Conservation (phyloP, 179 eudicot genomes). For the Actinidia arguta region DNA sequence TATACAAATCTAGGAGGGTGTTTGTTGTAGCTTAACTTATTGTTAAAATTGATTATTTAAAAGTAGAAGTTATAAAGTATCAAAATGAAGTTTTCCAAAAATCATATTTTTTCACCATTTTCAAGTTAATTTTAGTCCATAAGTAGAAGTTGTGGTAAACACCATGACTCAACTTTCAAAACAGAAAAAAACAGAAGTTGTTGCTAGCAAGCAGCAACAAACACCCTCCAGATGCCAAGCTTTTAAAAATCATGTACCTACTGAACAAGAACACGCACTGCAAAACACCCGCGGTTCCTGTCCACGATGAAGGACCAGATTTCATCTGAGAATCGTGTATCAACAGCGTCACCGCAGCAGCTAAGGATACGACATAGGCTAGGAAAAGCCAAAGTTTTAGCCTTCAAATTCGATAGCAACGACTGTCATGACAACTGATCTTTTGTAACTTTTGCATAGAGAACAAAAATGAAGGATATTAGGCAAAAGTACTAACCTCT, state of each 20-base stretch:
- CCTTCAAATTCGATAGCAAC: constrained; percentile 46
- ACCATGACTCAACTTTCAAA: too few relatives aligned
- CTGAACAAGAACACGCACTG: constrained; percentile 88
- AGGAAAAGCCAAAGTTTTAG: constrained; percentile 97
- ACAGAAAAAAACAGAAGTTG: too few relatives aligned
- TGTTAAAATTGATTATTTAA: too few relatives aligned
- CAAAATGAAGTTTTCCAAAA: too few relatives aligned
- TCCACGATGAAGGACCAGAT: constrained; percentile 89
- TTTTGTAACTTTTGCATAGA: not conserved
- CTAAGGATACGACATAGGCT: constrained; percentile 91
- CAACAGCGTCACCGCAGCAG: constrained; percentile 90
- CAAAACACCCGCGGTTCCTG: constrained; percentile 93
- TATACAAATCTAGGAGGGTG: too few relatives aligned
- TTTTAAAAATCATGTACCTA: constrained; percentile 47
- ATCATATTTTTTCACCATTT: too few relatives aligned
- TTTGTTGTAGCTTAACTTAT: too few relatives aligned
- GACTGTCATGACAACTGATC: not conserved
- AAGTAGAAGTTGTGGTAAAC: too few relatives aligned
- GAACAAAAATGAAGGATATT: not conserved
- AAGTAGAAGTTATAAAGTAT: too few relatives aligned
- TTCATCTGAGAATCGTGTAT: constrained; percentile 82
- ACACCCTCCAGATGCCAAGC: too few relatives aligned
- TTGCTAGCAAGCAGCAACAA: too few relatives aligned
- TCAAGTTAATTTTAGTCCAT: too few relatives aligned
- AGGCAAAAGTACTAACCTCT: constrained; percentile 65